phyloP scores from a whole-genome alignment of 441 rosid genomes.

The Syzygium syzygioides region DNA sequence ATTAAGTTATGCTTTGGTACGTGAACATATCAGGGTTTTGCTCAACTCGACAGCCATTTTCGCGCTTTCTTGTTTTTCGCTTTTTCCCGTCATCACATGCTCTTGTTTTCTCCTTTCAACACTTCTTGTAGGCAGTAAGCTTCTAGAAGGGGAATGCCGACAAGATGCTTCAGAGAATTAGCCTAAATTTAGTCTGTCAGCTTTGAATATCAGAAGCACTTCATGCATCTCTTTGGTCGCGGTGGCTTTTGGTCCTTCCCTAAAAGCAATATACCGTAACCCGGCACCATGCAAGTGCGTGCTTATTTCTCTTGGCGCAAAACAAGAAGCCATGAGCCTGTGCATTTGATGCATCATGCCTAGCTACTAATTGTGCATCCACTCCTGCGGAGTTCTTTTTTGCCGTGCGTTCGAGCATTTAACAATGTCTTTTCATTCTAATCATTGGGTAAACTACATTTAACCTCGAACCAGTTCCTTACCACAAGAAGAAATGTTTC shows the following conservation, averaged over 20 bases:
- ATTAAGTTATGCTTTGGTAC: background rate
- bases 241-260: background rate
- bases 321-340: background rate
- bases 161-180: background rate
- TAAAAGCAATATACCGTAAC: background rate
- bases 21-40: background rate
- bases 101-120: background rate
- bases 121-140: background rate
- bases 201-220: background rate
- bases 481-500: background rate
- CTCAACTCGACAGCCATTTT: background rate
- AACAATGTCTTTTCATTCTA: background rate
- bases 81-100: background rate
- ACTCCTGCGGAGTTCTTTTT: background rate
- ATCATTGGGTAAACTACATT: background rate
- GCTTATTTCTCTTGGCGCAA: background rate
- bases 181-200: background rate
- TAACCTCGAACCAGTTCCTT: background rate
- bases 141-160: background rate
- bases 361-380: background rate
- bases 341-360: background rate
- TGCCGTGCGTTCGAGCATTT: background rate
- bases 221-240: background rate
- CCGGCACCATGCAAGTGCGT: background rate
- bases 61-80: background rate